Evolutionary conservation across 306 rosid species (phyloP).

Genomic region (Senna siamea): DNA sequence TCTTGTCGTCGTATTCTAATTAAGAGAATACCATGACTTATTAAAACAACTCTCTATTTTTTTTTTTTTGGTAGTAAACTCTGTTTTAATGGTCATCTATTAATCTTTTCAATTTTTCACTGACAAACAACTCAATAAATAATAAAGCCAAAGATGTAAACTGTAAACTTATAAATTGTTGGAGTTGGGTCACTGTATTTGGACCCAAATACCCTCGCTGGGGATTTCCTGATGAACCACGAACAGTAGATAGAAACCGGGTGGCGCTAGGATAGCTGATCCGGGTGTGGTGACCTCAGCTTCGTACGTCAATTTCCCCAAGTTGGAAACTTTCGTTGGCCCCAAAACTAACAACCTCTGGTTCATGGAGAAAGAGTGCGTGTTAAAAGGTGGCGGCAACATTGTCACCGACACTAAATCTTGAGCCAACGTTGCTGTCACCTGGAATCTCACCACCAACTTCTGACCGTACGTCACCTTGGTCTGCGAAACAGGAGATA

Average conservation of each 20-base stretch:
- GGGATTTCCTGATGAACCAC: conserved; percentile 74
- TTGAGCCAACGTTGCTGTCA: conserved; percentile 2
- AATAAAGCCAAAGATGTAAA: not conserved
- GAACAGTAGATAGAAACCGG: conserved; percentile 70
- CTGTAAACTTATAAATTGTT: too few relatives aligned
- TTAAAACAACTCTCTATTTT: not conserved
- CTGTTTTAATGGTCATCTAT: not conserved
- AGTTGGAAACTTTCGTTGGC: conserved; percentile 26
- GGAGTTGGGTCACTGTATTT: conserved; percentile 33
- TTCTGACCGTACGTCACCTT: conserved; percentile 37
- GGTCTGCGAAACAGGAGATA: conserved; percentile 47
- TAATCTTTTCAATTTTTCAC: not conserved
- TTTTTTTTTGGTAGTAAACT: too few relatives aligned
- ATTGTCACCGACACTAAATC: conserved; percentile 53
- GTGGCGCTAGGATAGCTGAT: conserved; percentile 63
- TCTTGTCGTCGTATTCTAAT: too few relatives aligned
- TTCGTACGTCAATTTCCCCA: conserved; percentile 38
- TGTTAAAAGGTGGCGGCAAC: conserved; percentile 72
- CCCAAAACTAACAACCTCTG: conserved; percentile 67
- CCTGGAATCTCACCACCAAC: conserved; percentile 41
- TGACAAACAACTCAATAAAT: too few relatives aligned
- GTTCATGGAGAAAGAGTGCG: conserved; percentile 92
- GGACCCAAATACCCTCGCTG: conserved; percentile 80
- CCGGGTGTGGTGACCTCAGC: conserved; percentile 53
- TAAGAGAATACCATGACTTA: too few relatives aligned